Evolutionary conservation across 139 green algal species (phyloP).

Genomic region (Edaphochlamys debaryana): DNA sequence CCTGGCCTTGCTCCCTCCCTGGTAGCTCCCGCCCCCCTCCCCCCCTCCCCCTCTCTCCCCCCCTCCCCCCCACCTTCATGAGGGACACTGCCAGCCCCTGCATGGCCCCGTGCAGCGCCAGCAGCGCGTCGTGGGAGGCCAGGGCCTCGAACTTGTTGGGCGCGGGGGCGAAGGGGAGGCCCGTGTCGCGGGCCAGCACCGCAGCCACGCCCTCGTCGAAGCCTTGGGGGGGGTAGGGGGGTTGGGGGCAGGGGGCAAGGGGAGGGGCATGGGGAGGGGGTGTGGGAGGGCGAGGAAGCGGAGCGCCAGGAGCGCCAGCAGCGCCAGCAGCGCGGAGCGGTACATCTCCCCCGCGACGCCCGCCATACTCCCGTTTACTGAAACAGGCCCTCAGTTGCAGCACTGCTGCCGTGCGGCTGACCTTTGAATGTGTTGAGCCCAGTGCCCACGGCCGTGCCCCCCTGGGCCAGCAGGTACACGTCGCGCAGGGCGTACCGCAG

Average conservation of each 20-base stretch:
- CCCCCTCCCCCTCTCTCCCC: no score
- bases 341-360: no score
- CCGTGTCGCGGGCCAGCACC: slow-evolving; percentile 83
- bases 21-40: not conserved
- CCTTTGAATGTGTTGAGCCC: slow-evolving; percentile 87
- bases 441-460: slow-evolving; percentile 96
- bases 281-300: no score
- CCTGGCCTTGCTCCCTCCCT: not conserved
- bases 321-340: no score
- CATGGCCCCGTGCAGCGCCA: slow-evolving; percentile 85
- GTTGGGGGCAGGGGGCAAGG: no score
- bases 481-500: slow-evolving; percentile 76
- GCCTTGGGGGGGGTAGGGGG: slow-evolving; percentile 21
- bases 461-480: slow-evolving; percentile 87
- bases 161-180: slow-evolving; percentile 90
- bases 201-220: slow-evolving; percentile 84
- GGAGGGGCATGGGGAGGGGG: no score
- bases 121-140: slow-evolving; percentile 93
- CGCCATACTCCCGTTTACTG: no score
- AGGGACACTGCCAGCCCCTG: slow-evolving; percentile 92
- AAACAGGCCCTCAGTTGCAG: no score
- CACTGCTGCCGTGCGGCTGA: not conserved
- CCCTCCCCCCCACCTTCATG: slow-evolving; percentile 80
- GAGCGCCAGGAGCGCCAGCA: no score
- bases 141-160: slow-evolving; percentile 99